These are phyloP conservation scores for Metarhizium brunneum DNA, from an alignment of 2,329 filamentous ascomycete species.

Conservation along the genomic window DNA sequence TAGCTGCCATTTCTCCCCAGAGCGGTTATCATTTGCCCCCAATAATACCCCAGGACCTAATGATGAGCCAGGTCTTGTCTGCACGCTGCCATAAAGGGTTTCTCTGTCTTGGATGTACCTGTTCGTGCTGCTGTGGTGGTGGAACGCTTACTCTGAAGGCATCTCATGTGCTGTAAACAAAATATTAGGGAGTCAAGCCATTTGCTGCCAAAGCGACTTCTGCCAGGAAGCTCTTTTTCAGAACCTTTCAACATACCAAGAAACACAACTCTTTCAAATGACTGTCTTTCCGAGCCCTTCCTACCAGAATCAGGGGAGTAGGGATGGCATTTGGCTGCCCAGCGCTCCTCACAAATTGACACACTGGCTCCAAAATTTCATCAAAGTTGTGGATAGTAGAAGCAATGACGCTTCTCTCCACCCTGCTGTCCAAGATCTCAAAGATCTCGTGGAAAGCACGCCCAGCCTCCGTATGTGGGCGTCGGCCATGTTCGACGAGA, in stretches of 20 bases:
- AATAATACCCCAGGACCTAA: too few species aligned
- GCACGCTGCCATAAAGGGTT: too few species aligned
- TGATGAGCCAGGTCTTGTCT: too few species aligned
- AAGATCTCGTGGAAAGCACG: conserved; percentile 8
- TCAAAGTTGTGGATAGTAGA: neutral
- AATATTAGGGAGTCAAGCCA: neutral
- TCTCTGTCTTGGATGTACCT: too few species aligned
- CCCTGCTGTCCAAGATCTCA: conserved; percentile 2
- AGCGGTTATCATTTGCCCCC: too few species aligned
- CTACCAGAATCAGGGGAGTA: neutral
- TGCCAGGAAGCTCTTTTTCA: neutral
- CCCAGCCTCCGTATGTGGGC: conserved; percentile 15
- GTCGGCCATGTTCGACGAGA: conserved; percentile 12
- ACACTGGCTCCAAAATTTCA: neutral
- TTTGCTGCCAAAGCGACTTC: neutral
- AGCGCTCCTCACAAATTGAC: neutral
- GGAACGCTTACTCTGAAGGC: too few species aligned
- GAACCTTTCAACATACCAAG: neutral
- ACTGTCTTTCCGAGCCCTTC: neutral
- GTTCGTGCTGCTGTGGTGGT: too few species aligned
- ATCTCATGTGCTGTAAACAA: too few species aligned
- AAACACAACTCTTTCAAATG: neutral
- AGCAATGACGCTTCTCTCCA: neutral
- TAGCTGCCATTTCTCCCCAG: too few species aligned
- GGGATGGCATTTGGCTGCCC: neutral